Evolutionary conservation across 2,329 filamentous ascomycete species (phyloP).

Genomic region (Aspergillus fischeri): DNA sequence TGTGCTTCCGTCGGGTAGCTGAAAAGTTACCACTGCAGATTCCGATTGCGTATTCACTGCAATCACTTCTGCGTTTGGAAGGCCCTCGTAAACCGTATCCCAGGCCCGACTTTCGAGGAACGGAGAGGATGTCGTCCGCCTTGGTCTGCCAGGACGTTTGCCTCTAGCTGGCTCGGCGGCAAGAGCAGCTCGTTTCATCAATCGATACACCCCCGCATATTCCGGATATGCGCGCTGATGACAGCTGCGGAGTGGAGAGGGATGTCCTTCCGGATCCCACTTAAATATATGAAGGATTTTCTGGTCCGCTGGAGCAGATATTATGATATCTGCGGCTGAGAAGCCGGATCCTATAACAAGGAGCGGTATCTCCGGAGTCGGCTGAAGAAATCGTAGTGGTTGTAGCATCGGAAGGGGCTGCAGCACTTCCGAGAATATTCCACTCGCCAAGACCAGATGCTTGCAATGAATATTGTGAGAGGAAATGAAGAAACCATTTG

Average conservation of each 20-base stretch:
- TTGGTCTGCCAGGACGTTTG: conserved; percentile 23
- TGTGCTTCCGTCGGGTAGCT: conserved; percentile 38
- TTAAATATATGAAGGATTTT: conserved; percentile 58
- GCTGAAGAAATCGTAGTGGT: conserved; percentile 39
- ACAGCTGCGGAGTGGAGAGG: conserved; percentile 55
- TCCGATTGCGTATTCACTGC: conserved; percentile 30
- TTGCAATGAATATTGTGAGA: conserved; percentile 53
- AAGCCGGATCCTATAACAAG: conserved; percentile 60
- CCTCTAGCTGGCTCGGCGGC: conserved; percentile 13
- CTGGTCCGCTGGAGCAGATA: conserved; percentile 48
- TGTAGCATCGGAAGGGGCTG: conserved; percentile 48
- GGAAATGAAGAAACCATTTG: conserved; percentile 47
- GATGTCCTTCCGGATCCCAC: conserved; percentile 54
- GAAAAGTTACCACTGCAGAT: conserved; percentile 41
- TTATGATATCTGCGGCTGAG: conserved; percentile 58
- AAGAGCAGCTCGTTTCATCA: conserved; percentile 53
- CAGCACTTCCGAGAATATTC: conserved; percentile 55
- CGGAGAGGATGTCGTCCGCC: conserved; percentile 39
- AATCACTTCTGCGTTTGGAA: conserved; percentile 50
- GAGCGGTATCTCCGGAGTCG: conserved; percentile 36
- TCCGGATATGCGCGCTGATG: conserved; percentile 60
- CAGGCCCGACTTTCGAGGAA: conserved; percentile 49
- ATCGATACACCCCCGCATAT: conserved; percentile 56
- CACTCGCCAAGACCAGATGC: conserved; percentile 56
- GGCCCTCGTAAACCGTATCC: conserved; percentile 51